A percentile compares a stretch with the other conserved stretches of the same genome.
Evolutionary conservation across 208 protist genomes (phyloP).

Genomic region (Trypanosoma congolense): DNA sequence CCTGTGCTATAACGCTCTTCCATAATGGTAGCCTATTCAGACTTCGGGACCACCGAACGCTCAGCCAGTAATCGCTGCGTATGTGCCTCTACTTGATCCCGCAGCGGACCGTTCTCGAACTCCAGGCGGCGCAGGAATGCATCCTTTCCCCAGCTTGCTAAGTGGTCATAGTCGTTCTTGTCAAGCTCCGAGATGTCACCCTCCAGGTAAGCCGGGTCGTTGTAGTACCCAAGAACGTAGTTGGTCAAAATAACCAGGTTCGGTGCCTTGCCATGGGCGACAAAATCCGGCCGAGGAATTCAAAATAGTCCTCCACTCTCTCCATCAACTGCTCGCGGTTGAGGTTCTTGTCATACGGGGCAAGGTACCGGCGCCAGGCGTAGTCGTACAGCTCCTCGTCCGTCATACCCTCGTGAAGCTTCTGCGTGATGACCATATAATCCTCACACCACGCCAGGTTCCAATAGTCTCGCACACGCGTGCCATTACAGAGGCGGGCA

Average conservation of each 20-base stretch:
- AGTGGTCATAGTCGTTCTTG: constrained; percentile 88
- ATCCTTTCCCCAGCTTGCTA: constrained; percentile 82
- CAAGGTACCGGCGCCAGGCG: constrained; percentile 86
- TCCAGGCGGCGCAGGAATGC: constrained; percentile 90
- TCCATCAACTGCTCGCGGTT: constrained; percentile 71
- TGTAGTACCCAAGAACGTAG: constrained; percentile 91
- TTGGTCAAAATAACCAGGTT: constrained; percentile 86
- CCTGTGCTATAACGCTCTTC: constrained; percentile 13
- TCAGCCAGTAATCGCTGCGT: constrained; percentile 78
- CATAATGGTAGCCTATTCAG: constrained; percentile 1
- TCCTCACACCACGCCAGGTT: constrained; percentile 87
- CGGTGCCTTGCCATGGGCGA: constrained; percentile 82
- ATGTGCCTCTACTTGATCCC: constrained; percentile 90
- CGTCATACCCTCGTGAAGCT: constrained; percentile 82
- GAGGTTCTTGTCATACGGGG: constrained; percentile 88
- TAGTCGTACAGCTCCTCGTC: constrained; percentile 88
- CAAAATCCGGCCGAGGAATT: constrained; percentile 82
- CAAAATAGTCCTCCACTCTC: constrained; percentile 83
- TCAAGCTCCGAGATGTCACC: constrained; percentile 85
- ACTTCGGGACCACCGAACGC: constrained; percentile 41
- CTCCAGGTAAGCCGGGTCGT: constrained; percentile 87
- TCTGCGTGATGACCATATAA: constrained; percentile 90
- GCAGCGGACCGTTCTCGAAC: constrained; percentile 90
- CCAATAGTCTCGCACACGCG: constrained; percentile 89
- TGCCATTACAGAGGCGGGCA: constrained; percentile 68